phyloP scores from a whole-genome alignment of 2,329 filamentous ascomycete genomes.

The Diaporthe ampelina region DNA sequence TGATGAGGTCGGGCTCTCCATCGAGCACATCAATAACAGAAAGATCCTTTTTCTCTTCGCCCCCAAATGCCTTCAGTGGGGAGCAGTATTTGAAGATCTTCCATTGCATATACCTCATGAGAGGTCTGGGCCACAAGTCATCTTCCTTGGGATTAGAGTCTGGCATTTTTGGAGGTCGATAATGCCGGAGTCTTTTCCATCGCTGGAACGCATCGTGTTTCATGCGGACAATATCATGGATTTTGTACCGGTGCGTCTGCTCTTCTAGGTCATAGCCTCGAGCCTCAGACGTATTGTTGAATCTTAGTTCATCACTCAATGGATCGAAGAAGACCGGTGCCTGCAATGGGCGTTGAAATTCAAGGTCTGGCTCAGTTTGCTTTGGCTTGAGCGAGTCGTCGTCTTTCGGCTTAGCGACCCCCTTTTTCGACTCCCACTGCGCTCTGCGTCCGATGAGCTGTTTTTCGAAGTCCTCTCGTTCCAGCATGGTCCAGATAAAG shows the following conservation, averaged over 20 bases:
- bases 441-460: background rate
- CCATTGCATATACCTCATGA: background rate
- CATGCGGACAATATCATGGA: background rate
- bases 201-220: background rate
- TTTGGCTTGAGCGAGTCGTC: background rate
- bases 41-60: background rate
- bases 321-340: background rate
- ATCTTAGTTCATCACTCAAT: background rate
- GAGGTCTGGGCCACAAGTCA: background rate
- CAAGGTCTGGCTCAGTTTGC: background rate
- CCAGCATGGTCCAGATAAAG: background rate
- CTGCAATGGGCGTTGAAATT: background rate
- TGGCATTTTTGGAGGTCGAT: background rate
- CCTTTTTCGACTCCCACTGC: background rate
- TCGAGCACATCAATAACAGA: background rate
- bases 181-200: background rate
- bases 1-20: background rate
- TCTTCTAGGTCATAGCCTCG: background rate
- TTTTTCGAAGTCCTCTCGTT: background rate
- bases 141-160: background rate
- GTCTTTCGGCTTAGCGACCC: background rate
- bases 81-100: background rate
- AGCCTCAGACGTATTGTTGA: background rate
- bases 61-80: accelerated
- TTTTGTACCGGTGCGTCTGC: background rate